These are phyloP conservation scores for Phytomonas sp. DNA, from an alignment of 208 protist genomes.

Conservation along the genomic window DNA sequence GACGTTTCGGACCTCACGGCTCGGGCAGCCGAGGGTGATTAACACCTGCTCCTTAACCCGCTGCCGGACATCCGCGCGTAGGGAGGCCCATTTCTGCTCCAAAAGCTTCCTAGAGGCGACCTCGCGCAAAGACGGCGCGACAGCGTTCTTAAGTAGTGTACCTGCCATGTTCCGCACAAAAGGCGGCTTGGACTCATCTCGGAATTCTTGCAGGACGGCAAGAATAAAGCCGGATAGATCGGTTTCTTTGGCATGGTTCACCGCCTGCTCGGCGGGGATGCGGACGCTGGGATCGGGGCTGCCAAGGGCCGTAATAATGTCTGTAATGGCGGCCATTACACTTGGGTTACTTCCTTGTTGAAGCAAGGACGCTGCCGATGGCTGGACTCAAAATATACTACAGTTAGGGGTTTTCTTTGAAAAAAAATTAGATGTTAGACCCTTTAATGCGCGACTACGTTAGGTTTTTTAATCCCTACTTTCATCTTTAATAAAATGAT, in stretches of 20 bases:
- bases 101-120: constrained; percentile 48
- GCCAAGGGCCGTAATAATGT: constrained; percentile 57
- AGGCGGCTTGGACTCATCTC: constrained; percentile 81
- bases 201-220: constrained; percentile 82
- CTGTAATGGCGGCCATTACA: constrained; percentile 53
- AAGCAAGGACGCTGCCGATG: constrained; percentile 1
- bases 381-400: constrained; percentile 8
- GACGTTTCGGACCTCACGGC: constrained; percentile 80
- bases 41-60: constrained; percentile 77
- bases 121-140: constrained; percentile 84
- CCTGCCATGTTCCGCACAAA: constrained; percentile 88
- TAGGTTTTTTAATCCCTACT: not conserved
- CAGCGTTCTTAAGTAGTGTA: constrained; percentile 92
- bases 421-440: not conserved
- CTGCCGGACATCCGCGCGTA: constrained; percentile 38
- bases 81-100: constrained; percentile 57
- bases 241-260: constrained; percentile 56
- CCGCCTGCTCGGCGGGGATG: constrained; percentile 57
- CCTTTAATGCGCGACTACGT: not conserved
- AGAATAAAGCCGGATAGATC: constrained; percentile 82
- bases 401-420: not conserved
- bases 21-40: constrained; percentile 61
- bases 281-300: constrained; percentile 63
- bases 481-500: not conserved
- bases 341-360: constrained; percentile 1